Evolutionary conservation across 2,329 filamentous ascomycete genomes (phyloP).

Genomic region (Verticillium dahliae): DNA sequence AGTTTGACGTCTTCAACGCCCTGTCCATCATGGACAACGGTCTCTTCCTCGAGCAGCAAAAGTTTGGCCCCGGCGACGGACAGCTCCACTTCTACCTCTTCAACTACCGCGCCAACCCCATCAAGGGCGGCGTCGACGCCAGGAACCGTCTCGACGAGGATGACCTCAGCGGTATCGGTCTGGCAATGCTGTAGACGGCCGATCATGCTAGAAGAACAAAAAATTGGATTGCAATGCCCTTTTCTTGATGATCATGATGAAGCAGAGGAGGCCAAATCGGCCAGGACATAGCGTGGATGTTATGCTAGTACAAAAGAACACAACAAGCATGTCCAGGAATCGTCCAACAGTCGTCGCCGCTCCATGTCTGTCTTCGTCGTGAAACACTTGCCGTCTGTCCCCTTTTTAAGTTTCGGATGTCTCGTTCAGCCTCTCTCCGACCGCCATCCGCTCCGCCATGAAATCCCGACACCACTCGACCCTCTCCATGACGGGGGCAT

Average conservation of each 20-base stretch:
- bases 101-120: conserved; percentile 87
- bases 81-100: conserved; percentile 96
- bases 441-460: conserved; percentile 49
- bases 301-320: neutral
- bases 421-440: conserved; percentile 38
- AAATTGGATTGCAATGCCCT: neutral
- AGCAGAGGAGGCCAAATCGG: neutral
- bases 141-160: conserved; percentile 72
- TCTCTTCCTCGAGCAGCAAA: conserved; percentile 87
- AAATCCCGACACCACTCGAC: conserved; percentile 60
- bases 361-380: neutral
- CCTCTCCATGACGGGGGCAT: conserved; percentile 69
- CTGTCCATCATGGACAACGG: conserved; percentile 90
- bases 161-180: conserved; percentile 77
- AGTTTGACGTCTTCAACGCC: conserved; percentile 96
- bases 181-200: conserved; percentile 60
- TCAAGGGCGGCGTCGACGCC: conserved; percentile 77
- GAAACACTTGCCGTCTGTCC: too few species aligned
- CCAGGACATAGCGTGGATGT: neutral
- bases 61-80: conserved; percentile 90
- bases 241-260: neutral
- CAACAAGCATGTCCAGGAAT: neutral
- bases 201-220: conserved; percentile 15
- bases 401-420: neutral
- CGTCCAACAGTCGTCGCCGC: neutral